Evolutionary conservation across 2,329 filamentous ascomycete species (phyloP).

Genomic region (Colletotrichum coccodes): DNA sequence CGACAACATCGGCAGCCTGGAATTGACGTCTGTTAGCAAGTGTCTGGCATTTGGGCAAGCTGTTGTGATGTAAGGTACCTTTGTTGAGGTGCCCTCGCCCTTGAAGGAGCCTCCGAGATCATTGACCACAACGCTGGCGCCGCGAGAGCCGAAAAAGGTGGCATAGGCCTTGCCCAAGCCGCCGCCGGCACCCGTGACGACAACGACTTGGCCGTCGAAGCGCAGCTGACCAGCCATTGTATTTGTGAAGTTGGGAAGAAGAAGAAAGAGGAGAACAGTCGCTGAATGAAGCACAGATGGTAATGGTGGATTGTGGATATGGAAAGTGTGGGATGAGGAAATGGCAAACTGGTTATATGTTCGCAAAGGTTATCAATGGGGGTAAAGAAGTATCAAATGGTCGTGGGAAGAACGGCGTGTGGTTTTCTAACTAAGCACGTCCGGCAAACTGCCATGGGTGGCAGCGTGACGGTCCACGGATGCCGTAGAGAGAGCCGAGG

Average conservation of each 20-base stretch:
- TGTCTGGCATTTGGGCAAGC: not conserved
- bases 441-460: conserved; percentile 23
- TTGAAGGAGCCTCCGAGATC: conserved; percentile 94
- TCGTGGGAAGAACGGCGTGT: not conserved
- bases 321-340: not conserved
- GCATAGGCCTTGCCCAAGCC: conserved; percentile 86
- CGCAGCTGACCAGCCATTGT: conserved; percentile 76
- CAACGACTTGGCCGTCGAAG: conserved; percentile 86
- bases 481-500: conserved; percentile 34
- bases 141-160: conserved; percentile 89
- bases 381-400: no score
- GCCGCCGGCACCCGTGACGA: conserved; percentile 84
- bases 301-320: not conserved
- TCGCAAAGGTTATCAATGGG: not conserved
- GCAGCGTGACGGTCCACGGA: conserved; percentile 18
- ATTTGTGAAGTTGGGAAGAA: conserved; percentile 32
- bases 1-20: conserved; percentile 84
- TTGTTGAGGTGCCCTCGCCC: conserved; percentile 87
- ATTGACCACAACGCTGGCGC: conserved; percentile 96
- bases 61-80: conserved; percentile 65
- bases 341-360: not conserved
- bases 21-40: conserved; percentile 36
- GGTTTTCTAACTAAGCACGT: conserved; percentile 23
- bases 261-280: not conserved
- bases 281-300: not conserved